These are phyloP conservation scores for Pharnaceum exiguum DNA, from an alignment of 148 eudicot genomes.

Conservation along the genomic window DNA sequence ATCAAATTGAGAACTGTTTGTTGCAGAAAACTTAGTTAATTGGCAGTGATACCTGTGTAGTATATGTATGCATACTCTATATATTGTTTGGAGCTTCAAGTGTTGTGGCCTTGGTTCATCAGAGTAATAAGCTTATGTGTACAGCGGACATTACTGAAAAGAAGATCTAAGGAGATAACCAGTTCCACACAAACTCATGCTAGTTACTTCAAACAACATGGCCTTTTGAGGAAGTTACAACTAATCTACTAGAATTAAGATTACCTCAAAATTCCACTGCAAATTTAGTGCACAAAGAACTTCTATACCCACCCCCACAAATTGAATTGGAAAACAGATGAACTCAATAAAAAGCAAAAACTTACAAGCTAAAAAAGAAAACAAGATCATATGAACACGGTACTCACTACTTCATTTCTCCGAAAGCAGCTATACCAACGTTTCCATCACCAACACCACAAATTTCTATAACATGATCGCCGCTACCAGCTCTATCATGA, in stretches of 20 bases:
- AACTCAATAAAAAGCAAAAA: conserved; percentile 12
- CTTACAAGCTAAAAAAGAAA: neutral
- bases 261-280: conserved; percentile 3
- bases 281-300: conserved; percentile 10
- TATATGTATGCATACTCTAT: too few species aligned
- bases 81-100: too few species aligned
- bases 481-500: conserved; percentile 20
- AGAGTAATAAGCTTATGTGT: too few species aligned
- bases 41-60: too few species aligned
- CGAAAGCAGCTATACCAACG: conserved; percentile 13
- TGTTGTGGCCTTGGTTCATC: too few species aligned
- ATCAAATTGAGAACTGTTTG: too few species aligned
- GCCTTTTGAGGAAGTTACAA: neutral
- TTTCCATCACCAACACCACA: conserved; percentile 17
- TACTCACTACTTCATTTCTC: conserved; percentile 23
- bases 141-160: too few species aligned
- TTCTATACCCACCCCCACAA: conserved; percentile 65
- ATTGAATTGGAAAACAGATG: conserved; percentile 16
- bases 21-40: too few species aligned
- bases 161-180: neutral
- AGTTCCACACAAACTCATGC: neutral
- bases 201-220: conserved; percentile 2
- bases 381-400: conserved; percentile 22
- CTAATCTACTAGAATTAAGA: neutral
- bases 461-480: conserved; percentile 33